These are phyloP conservation scores for Mycothermus thermophilus DNA, from an alignment of 495 filamentous ascomycete genomes.

Conservation along the genomic window DNA sequence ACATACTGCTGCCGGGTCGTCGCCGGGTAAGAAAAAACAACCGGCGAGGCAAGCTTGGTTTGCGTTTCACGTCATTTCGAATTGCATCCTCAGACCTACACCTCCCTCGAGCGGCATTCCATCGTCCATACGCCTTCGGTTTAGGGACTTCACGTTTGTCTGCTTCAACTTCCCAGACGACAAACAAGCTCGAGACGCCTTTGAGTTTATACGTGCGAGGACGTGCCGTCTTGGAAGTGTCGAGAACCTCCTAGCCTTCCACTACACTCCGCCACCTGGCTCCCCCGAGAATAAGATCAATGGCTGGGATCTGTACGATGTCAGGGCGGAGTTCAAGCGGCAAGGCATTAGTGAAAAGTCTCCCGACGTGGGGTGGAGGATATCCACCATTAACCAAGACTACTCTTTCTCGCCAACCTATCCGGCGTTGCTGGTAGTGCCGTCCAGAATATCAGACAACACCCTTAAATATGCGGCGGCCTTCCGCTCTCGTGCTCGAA, in stretches of 20 bases:
- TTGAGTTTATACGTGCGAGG: conserved; percentile 69
- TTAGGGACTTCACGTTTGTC: conserved; percentile 84
- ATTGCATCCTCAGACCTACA: conserved; percentile 56
- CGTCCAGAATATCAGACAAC: conserved; percentile 83
- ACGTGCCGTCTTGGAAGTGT: conserved; percentile 73
- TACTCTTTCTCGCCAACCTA: conserved; percentile 93
- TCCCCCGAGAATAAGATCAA: conserved; percentile 56
- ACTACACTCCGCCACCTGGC: conserved; percentile 53
- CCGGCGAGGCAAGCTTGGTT: conserved; percentile 64
- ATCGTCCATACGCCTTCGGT: conserved; percentile 76
- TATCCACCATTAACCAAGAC: conserved; percentile 78
- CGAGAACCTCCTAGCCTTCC: conserved; percentile 87
- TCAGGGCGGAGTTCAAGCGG: conserved; percentile 62
- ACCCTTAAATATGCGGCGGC: conserved; percentile 84
- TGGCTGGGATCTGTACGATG: conserved; percentile 82
- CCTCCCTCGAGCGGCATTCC: conserved; percentile 55
- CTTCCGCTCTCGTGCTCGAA: conserved; percentile 75
- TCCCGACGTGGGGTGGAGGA: conserved; percentile 67
- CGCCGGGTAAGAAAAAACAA: conserved; percentile 40
- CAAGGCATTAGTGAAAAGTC: conserved; percentile 69
- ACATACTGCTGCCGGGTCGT: conserved; percentile 15
- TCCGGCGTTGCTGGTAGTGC: conserved; percentile 70
- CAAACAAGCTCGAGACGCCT: conserved; percentile 66
- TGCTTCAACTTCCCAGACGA: conserved; percentile 78
- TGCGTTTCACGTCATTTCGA: conserved; percentile 79